Evolutionary conservation across 78 protist genomes (phyloP).

Genomic region (Emiliania huxleyi): DNA sequence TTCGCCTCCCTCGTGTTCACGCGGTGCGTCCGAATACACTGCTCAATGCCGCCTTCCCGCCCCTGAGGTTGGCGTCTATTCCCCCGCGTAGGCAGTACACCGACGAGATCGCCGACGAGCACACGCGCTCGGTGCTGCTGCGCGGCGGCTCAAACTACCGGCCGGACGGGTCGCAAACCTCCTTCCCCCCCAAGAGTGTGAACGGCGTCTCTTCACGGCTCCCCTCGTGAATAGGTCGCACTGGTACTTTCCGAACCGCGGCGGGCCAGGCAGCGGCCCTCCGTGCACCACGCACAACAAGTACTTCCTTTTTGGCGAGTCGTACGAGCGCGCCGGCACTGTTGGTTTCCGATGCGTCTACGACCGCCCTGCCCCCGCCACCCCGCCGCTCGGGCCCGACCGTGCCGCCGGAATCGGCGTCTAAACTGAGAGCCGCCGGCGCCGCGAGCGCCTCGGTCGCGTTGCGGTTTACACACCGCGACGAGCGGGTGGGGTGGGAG

Average conservation of each 20-base stretch:
- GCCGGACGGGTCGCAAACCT: background rate
- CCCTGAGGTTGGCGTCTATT: no score
- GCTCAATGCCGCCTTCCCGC: no score
- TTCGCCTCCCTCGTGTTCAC: no score
- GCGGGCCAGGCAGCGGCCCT: background rate
- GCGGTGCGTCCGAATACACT: no score
- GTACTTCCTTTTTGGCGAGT: background rate
- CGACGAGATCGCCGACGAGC: slow-evolving; percentile 8
- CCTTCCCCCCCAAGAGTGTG: background rate
- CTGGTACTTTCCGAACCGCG: background rate
- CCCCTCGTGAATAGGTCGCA: background rate
- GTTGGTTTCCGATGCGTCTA: background rate
- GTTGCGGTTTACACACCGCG: no score
- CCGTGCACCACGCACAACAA: background rate
- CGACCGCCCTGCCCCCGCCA: no score
- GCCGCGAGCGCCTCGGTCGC: no score
- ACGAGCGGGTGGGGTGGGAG: no score
- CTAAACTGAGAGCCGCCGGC: no score
- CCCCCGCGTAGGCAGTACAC: no score
- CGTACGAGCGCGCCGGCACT: slow-evolving; percentile 1
- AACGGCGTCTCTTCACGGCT: background rate
- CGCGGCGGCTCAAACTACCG: slow-evolving; percentile 29
- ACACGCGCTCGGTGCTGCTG: slow-evolving; percentile 28
- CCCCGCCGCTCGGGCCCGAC: no score
- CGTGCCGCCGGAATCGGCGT: no score